Evolutionary conservation across 129 eudicot species (phyloP).

Genomic region (Helianthus tuberosus): DNA sequence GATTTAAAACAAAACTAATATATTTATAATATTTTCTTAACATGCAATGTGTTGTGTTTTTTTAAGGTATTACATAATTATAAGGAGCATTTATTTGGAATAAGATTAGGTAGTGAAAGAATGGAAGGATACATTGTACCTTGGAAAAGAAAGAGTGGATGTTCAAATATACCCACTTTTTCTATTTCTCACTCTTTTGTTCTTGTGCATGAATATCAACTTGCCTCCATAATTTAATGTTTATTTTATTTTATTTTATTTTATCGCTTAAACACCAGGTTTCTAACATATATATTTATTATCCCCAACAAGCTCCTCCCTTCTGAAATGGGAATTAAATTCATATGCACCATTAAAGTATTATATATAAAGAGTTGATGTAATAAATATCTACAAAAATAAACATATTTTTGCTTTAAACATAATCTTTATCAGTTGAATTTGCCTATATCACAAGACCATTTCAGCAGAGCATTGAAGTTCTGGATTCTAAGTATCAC

Average conservation of each 20-base stretch:
- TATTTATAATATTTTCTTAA: too few species aligned
- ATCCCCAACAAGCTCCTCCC: constrained; percentile 7
- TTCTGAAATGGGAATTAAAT: neutral
- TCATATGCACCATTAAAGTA: neutral
- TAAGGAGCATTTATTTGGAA: constrained; percentile 19
- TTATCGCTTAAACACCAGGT: constrained; percentile 10
- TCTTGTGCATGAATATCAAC: constrained; percentile 31
- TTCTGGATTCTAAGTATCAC: too few species aligned
- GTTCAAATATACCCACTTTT: constrained; percentile 22
- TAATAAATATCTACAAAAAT: neutral
- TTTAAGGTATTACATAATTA: neutral
- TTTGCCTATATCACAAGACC: too few species aligned
- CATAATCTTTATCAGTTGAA: too few species aligned
- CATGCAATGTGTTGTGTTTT: too few species aligned
- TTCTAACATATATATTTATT: constrained; percentile 16
- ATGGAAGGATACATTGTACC: constrained; percentile 34
- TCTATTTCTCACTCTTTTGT: constrained; percentile 22
- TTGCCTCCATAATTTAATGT: constrained; percentile 17
- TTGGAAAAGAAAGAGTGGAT: constrained; percentile 23
- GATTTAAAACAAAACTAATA: too few species aligned
- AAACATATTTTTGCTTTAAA: too few species aligned
- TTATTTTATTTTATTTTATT: neutral
- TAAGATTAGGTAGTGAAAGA: constrained; percentile 26
- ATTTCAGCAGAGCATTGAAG: too few species aligned
- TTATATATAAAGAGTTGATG: neutral